Evolutionary conservation across 2,329 filamentous ascomycete species (phyloP).

Genomic region (Botrytis fragariae): DNA sequence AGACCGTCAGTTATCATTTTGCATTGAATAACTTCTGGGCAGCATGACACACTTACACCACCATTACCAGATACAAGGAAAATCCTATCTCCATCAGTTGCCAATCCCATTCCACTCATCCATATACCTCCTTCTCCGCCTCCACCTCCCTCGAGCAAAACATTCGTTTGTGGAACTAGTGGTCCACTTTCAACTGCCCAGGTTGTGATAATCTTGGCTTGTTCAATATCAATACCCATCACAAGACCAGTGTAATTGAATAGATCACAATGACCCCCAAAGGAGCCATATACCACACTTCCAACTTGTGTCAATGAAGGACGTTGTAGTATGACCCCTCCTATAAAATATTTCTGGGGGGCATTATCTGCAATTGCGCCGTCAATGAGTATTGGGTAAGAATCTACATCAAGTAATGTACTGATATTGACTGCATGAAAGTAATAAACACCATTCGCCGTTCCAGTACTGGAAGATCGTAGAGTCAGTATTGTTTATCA

Average conservation of each 20-base stretch:
- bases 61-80: slow-evolving; percentile 40
- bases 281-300: slow-evolving; percentile 21
- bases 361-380: slow-evolving; percentile 23
- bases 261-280: slow-evolving; percentile 27
- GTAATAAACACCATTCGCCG: slow-evolving; percentile 25
- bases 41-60: slow-evolving; percentile 1
- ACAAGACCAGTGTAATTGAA: slow-evolving; percentile 39
- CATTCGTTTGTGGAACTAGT: slow-evolving; percentile 33
- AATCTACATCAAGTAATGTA: slow-evolving; percentile 19
- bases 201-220: slow-evolving; percentile 11
- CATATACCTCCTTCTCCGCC: slow-evolving; percentile 42
- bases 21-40: not conserved
- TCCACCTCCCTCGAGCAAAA: slow-evolving; percentile 34
- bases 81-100: slow-evolving; percentile 36
- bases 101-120: slow-evolving; percentile 40
- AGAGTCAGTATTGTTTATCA: not conserved
- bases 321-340: slow-evolving; percentile 24
- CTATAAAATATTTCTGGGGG: slow-evolving; percentile 23
- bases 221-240: slow-evolving; percentile 46
- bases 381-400: slow-evolving; percentile 25
- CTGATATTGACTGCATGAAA: slow-evolving; percentile 27
- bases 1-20: not conserved
- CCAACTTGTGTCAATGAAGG: slow-evolving; percentile 22
- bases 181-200: slow-evolving; percentile 45
- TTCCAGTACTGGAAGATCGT: slow-evolving; percentile 1